phyloP scores from a whole-genome alignment of 2,329 filamentous ascomycete genomes.

The Salinomyces thailandicus region DNA sequence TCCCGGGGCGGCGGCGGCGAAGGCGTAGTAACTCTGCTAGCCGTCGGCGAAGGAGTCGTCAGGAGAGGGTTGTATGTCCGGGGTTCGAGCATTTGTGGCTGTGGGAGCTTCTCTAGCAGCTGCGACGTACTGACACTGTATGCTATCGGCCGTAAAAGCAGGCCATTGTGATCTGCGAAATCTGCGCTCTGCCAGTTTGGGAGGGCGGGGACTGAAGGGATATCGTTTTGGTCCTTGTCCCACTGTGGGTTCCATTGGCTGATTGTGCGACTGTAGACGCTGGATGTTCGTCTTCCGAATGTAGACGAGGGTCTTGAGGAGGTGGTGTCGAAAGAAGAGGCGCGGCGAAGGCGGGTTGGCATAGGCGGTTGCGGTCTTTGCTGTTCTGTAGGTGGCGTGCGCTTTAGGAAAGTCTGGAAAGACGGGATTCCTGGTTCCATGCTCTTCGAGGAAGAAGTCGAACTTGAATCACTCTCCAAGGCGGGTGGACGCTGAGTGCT shows the following conservation, averaged over 20 bases:
- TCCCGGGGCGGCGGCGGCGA: constrained; percentile 3
- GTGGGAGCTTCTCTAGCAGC: constrained; percentile 8
- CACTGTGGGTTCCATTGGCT: constrained; percentile 13
- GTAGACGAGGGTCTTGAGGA: constrained; percentile 1
- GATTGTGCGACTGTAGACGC: constrained; percentile 25
- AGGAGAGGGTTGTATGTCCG: constrained; percentile 20
- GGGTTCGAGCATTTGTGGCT: constrained; percentile 12
- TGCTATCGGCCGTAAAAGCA: constrained; percentile 18
- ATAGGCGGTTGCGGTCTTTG: constrained; percentile 25
- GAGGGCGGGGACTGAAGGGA: constrained; percentile 2
- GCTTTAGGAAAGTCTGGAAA: constrained; percentile 24
- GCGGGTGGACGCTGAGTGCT: constrained; percentile 5
- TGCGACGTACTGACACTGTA: constrained; percentile 22
- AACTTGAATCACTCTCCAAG: constrained; percentile 10
- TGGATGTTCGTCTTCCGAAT: constrained; percentile 20
- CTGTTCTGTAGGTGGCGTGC: constrained; percentile 19
- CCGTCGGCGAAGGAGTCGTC: constrained; percentile 15
- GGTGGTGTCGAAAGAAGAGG: constrained; percentile 3
- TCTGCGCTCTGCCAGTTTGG: constrained; percentile 13
- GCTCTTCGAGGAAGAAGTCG: constrained; percentile 14
- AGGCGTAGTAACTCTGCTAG: constrained; percentile 9
- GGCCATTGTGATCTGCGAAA: constrained; percentile 13
- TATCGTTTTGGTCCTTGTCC: constrained; percentile 4
- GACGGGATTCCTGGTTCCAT: constrained; percentile 21
- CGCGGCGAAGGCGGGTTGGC: constrained; percentile 9